Conservation (phyloP, 768 basidiomycete species). For the Suillus ampliporus region DNA sequence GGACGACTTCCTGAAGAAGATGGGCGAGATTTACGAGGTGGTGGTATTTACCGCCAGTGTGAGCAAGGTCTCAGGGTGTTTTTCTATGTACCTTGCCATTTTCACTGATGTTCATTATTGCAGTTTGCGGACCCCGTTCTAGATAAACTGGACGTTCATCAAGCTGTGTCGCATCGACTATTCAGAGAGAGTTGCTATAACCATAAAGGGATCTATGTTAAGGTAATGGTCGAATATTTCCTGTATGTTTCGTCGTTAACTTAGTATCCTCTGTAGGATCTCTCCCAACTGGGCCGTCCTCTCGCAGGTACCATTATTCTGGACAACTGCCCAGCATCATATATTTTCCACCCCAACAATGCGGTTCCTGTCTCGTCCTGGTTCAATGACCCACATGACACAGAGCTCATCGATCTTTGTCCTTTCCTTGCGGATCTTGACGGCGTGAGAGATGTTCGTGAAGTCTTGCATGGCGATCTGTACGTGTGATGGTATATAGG, state of each 20-base stretch:
- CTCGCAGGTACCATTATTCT: conserved; percentile 74
- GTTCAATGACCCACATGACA: conserved; percentile 82
- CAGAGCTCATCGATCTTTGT: conserved; percentile 71
- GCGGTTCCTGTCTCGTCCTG: conserved; percentile 79
- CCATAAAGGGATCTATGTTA: conserved; percentile 95
- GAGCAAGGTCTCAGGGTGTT: conserved; percentile 70
- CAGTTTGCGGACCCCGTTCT: conserved; percentile 96
- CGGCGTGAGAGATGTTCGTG: conserved; percentile 67
- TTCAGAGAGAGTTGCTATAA: conserved; percentile 97
- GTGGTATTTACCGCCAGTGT: conserved; percentile 95
- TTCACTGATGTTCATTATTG: conserved; percentile 9
- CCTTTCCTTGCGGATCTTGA: conserved; percentile 73
- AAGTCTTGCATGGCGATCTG: conserved; percentile 50
- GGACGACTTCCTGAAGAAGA: conserved; percentile 91
- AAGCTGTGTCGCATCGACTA: conserved; percentile 85
- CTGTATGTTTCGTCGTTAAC: conserved; percentile 12
- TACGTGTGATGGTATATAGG: neutral
- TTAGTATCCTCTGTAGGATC: conserved; percentile 54
- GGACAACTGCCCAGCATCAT: conserved; percentile 80
- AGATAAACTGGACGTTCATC: conserved; percentile 88
- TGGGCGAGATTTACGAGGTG: conserved; percentile 95
- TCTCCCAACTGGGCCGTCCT: conserved; percentile 75
- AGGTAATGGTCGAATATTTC: conserved; percentile 53
- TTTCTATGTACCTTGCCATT: conserved; percentile 1
- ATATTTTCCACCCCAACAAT: conserved; percentile 84